phyloP scores from a whole-genome alignment of 2,329 filamentous ascomycete species.

The Diaporthe amygdali region DNA sequence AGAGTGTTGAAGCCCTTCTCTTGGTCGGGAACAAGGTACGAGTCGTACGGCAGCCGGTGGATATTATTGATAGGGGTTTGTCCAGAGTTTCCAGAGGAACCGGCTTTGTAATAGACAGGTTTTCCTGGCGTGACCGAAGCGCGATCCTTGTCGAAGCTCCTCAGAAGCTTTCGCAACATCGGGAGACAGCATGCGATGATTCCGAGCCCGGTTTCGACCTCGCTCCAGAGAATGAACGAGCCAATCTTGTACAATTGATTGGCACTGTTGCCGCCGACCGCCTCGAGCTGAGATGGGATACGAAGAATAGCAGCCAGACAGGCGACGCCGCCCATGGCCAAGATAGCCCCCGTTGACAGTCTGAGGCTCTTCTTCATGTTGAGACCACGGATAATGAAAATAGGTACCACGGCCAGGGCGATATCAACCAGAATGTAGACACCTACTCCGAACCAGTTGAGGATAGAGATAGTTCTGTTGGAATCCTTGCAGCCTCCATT shows the following conservation, averaged over 20 bases:
- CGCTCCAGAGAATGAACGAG: neutral
- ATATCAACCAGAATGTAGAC: neutral
- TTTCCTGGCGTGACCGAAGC: neutral
- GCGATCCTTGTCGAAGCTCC: neutral
- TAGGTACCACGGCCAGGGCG: neutral
- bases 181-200: conserved; percentile 4
- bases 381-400: neutral
- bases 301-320: neutral
- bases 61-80: neutral
- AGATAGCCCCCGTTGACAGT: neutral
- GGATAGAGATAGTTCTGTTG: neutral
- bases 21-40: neutral
- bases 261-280: neutral
- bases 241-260: neutral
- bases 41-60: neutral
- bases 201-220: neutral
- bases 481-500: neutral
- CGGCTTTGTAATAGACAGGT: neutral
- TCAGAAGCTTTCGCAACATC: neutral
- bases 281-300: neutral
- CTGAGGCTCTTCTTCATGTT: conserved; percentile 1
- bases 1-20: neutral
- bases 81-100: neutral
- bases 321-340: neutral
- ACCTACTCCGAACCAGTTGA: neutral